phyloP scores from a whole-genome alignment of 2,329 filamentous ascomycete species.

The Fusarium chaquense region DNA sequence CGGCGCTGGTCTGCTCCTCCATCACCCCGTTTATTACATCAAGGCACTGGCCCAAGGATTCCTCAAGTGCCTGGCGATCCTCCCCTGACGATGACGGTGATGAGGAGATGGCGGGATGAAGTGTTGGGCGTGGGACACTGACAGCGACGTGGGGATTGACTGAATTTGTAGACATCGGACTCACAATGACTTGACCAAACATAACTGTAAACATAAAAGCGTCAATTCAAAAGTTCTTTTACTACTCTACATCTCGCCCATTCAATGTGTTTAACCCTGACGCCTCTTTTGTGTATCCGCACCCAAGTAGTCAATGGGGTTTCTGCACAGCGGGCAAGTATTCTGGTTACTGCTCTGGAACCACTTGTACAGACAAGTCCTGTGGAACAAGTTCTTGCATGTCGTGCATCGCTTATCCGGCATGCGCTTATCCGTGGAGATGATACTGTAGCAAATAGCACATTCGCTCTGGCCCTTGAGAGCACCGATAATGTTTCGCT shows the following conservation, averaged over 20 bases:
- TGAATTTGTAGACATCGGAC: no score
- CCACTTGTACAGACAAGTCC: conserved; percentile 93
- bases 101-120: conserved; percentile 3
- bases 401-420: conserved; percentile 93
- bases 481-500: conserved; percentile 86
- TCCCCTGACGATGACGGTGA: no score
- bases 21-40: no score
- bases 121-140: no score
- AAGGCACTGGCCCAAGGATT: no score
- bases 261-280: conserved; percentile 35
- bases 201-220: neutral
- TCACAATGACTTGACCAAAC: no score
- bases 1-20: no score
- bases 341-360: conserved; percentile 94
- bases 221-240: conserved; percentile 15
- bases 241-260: neutral
- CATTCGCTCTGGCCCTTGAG: conserved; percentile 95
- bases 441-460: conserved; percentile 96
- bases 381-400: conserved; percentile 95
- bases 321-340: conserved; percentile 92
- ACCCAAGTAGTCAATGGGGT: conserved; percentile 76
- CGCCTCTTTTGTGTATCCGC: conserved; percentile 56
- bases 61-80: no score
- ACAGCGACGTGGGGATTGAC: no score
- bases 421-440: conserved; percentile 87